These are phyloP conservation scores for Saccharomyces paradoxus DNA, from an alignment of 805 yeast species.

Conservation along the genomic window DNA sequence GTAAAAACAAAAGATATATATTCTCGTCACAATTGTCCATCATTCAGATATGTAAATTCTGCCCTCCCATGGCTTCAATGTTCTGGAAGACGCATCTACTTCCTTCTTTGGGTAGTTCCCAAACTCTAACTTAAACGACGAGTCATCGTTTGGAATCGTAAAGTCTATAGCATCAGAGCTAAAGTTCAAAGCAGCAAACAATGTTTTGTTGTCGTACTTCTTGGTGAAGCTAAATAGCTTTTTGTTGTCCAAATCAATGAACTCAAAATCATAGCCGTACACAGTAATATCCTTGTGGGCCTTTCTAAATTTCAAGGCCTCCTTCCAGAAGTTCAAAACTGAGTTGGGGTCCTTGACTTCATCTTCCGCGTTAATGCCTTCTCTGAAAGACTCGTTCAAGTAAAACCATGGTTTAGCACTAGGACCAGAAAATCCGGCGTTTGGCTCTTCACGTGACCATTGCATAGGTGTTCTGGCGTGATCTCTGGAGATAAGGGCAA, in stretches of 20 bases:
- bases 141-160: conserved; percentile 25
- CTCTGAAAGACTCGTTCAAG: conserved; percentile 41
- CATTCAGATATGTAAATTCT: conserved; percentile 30
- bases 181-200: conserved; percentile 39
- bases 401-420: conserved; percentile 46
- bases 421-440: conserved; percentile 40
- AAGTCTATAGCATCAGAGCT: conserved; percentile 29
- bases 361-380: conserved; percentile 38
- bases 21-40: neutral
- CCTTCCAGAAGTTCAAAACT: conserved; percentile 39
- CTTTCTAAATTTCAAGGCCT: conserved; percentile 38
- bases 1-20: neutral
- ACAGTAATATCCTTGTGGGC: conserved; percentile 36
- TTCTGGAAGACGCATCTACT: conserved; percentile 13
- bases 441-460: conserved; percentile 36
- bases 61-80: conserved; percentile 39
- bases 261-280: conserved; percentile 38
- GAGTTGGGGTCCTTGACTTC: conserved; percentile 41
- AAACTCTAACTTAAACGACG: conserved; percentile 17
- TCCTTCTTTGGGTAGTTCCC: conserved; percentile 30
- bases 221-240: conserved; percentile 38
- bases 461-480: conserved; percentile 51
- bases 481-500: conserved; percentile 41
- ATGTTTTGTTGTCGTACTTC: conserved; percentile 26
- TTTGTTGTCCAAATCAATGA: conserved; percentile 37